A percentile compares a stretch with the other conserved stretches of the same genome.
Conservation (phyloP, 441 rosid genomes). For the Erodium texanum region DNA sequence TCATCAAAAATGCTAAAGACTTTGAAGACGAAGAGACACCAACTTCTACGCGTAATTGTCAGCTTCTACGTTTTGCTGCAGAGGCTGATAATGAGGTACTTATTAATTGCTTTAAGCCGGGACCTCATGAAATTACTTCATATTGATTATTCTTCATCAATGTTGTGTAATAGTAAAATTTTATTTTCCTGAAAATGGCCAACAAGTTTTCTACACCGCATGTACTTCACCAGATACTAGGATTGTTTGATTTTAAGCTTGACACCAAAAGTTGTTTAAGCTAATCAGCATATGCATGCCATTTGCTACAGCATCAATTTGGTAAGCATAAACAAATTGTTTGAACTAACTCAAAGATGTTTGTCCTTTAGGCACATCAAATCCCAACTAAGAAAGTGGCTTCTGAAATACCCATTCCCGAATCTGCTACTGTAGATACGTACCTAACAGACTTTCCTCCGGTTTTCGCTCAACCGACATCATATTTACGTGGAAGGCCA, state of each 20-base stretch:
- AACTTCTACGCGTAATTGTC: constrained; percentile 8
- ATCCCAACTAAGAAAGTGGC: constrained; percentile 57
- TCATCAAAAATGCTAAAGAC: background rate
- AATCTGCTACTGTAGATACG: constrained; percentile 77
- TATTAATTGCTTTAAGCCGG: background rate
- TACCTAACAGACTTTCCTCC: constrained; percentile 78
- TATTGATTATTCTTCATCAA: background rate
- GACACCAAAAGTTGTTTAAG: background rate
- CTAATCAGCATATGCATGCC: background rate
- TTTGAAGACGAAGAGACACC: constrained; percentile 8
- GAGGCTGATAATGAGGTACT: constrained; percentile 5
- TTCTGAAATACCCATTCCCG: constrained; percentile 87
- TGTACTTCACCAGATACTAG: background rate
- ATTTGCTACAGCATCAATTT: background rate
- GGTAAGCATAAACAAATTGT: background rate
- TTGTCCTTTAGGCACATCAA: constrained; percentile 39
- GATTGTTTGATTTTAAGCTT: background rate
- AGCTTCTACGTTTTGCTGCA: background rate
- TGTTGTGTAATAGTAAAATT: background rate
- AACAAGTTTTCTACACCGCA: background rate
- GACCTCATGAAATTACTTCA: background rate
- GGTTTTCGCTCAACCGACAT: constrained; percentile 69
- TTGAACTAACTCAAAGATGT: background rate
- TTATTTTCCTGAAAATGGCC: background rate
- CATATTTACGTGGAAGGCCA: constrained; percentile 92